Conservation (phyloP, 2,329 filamentous ascomycete species). For the Penicillium sp. region DNA sequence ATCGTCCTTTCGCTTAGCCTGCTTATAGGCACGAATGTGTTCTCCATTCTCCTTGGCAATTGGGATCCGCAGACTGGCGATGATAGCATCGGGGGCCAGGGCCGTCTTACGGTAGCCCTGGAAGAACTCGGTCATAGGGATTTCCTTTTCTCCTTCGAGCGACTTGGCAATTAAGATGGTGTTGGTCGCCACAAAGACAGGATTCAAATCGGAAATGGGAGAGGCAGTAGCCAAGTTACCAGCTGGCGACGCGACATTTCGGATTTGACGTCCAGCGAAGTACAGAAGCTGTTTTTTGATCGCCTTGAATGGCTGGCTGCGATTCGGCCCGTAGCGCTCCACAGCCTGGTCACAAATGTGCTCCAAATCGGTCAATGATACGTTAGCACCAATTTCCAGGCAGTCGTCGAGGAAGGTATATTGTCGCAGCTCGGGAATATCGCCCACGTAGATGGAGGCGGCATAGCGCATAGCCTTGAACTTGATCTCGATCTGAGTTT, state of each 20-base stretch:
- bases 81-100: constrained; percentile 77
- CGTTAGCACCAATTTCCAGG: constrained; percentile 91
- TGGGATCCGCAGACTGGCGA: constrained; percentile 85
- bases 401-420: constrained; percentile 78
- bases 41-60: constrained; percentile 74
- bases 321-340: constrained; percentile 71
- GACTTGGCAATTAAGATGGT: constrained; percentile 81
- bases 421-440: constrained; percentile 85
- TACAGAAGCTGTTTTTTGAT: constrained; percentile 93
- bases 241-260: constrained; percentile 95
- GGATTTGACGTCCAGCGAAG: constrained; percentile 92
- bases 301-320: constrained; percentile 81
- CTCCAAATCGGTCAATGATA: constrained; percentile 89
- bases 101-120: constrained; percentile 87
- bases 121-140: constrained; percentile 93
- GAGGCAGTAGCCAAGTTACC: constrained; percentile 94
- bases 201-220: constrained; percentile 95
- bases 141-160: constrained; percentile 70
- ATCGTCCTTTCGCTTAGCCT: constrained; percentile 95
- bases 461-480: constrained; percentile 94
- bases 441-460: constrained; percentile 87
- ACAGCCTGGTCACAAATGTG: constrained; percentile 78
- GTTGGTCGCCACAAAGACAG: constrained; percentile 86
- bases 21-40: constrained; percentile 88
- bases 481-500: constrained; percentile 97